Conservation (phyloP, 2,329 filamentous ascomycete species). For the Colletotrichum orchidophilum region DNA sequence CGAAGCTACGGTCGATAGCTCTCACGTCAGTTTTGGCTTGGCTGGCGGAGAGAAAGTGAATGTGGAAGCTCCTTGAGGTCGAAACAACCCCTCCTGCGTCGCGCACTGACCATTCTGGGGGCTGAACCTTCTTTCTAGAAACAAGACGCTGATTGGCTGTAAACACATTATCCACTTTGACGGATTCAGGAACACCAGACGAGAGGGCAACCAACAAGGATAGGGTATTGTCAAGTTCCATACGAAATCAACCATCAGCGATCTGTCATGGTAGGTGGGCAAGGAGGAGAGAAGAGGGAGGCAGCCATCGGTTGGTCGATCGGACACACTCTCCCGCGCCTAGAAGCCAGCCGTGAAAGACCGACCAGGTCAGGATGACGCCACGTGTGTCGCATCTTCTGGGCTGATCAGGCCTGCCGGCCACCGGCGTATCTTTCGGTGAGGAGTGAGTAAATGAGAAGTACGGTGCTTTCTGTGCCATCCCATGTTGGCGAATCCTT, state of each 20-base stretch:
- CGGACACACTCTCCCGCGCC: background rate
- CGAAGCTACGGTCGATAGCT: background rate
- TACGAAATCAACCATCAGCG: background rate
- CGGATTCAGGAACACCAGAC: constrained; percentile 22
- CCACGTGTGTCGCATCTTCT: constrained; percentile 23
- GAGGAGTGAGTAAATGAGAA: background rate
- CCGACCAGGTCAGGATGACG: constrained; percentile 17
- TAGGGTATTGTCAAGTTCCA: background rate
- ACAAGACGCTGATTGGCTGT: background rate
- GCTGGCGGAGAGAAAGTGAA: constrained; percentile 17
- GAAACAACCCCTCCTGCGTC: constrained; percentile 26
- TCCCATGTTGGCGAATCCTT: constrained; percentile 13
- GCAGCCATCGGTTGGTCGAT: background rate
- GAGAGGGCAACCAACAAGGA: background rate
- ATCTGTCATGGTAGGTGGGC: background rate
- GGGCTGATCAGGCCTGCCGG: constrained; percentile 13
- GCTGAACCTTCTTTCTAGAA: background rate
- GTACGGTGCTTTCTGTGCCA: constrained; percentile 7
- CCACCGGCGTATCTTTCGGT: constrained; percentile 14
- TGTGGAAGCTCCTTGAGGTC: constrained; percentile 21
- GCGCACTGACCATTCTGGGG: constrained; percentile 25
- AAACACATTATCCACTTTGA: constrained; percentile 7
- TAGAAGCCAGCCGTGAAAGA: background rate
- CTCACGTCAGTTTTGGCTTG: background rate
- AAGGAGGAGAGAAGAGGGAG: background rate